phyloP scores from a whole-genome alignment of 768 basidiomycete species.

The Tulasnella sp. region DNA sequence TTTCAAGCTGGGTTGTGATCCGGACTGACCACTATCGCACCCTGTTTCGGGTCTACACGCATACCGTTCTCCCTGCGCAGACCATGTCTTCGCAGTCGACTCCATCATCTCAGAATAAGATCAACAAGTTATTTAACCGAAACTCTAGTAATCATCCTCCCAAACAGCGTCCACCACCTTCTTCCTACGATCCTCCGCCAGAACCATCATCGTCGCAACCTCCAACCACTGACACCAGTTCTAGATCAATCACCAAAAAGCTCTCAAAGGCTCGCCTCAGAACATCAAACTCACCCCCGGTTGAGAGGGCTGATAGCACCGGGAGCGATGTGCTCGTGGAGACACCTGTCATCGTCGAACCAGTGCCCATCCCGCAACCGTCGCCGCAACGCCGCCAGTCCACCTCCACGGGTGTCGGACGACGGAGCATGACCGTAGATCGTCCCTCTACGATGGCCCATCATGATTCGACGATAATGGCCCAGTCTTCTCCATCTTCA shows the following conservation, averaged over 20 bases:
- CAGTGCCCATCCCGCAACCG: background rate
- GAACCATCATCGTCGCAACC: background rate
- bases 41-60: too few species aligned
- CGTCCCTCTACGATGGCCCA: conserved; percentile 1
- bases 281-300: background rate
- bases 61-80: too few species aligned
- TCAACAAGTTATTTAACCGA: conserved; percentile 13
- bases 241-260: conserved; percentile 5
- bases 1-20: too few species aligned
- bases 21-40: too few species aligned
- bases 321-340: background rate
- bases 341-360: conserved; percentile 14
- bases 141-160: background rate
- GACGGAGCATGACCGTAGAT: conserved; percentile 9
- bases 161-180: conserved; percentile 1
- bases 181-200: background rate
- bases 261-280: conserved; percentile 1
- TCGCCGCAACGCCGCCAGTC: background rate
- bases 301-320: background rate
- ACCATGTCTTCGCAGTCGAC: background rate
- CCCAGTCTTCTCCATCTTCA: conserved; percentile 6
- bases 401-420: background rate
- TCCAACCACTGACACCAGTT: background rate
- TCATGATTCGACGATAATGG: background rate
- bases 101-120: conserved; percentile 9